Percentiles rank a stretch among this genome's conserved stretches.
Conservation (phyloP, 192 early-diverging fungal genomes). For the Backusella macrospora region DNA sequence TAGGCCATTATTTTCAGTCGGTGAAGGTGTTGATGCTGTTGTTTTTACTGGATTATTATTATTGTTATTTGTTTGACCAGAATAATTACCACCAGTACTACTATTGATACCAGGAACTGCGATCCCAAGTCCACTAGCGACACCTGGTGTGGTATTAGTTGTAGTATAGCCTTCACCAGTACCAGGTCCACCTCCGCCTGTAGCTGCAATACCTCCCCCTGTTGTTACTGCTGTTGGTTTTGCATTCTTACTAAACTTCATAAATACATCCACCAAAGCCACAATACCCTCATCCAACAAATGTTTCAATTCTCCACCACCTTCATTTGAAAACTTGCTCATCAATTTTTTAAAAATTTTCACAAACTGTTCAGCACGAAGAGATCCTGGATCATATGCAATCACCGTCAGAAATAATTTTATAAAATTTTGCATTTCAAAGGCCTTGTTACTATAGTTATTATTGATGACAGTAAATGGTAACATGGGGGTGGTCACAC, state of each 20-base stretch:
- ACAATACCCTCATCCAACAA: constrained; percentile 44
- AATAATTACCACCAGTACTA: background rate
- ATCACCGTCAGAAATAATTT: constrained; percentile 62
- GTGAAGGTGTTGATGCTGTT: background rate
- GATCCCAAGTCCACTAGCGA: background rate
- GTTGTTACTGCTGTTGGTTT: constrained; percentile 36
- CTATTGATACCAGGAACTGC: background rate
- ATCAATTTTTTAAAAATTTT: constrained; percentile 46
- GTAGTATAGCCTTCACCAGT: background rate
- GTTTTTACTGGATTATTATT: background rate
- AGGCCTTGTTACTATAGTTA: constrained; percentile 37
- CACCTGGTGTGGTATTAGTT: background rate
- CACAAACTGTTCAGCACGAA: constrained; percentile 61
- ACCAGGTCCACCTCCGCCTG: background rate
- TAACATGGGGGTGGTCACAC: constrained; percentile 25
- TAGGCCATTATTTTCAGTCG: background rate
- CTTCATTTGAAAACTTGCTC: constrained; percentile 39
- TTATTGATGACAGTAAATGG: constrained; percentile 4
- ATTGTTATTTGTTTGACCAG: background rate
- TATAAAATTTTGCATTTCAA: constrained; percentile 52
- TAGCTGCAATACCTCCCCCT: background rate
- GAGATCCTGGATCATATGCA: constrained; percentile 56
- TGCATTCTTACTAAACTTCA: constrained; percentile 50
- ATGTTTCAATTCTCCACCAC: constrained; percentile 12
- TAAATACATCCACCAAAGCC: constrained; percentile 55